phyloP scores from a whole-genome alignment of 2,329 filamentous ascomycete genomes.

The Penicillium sclerotigenum region DNA sequence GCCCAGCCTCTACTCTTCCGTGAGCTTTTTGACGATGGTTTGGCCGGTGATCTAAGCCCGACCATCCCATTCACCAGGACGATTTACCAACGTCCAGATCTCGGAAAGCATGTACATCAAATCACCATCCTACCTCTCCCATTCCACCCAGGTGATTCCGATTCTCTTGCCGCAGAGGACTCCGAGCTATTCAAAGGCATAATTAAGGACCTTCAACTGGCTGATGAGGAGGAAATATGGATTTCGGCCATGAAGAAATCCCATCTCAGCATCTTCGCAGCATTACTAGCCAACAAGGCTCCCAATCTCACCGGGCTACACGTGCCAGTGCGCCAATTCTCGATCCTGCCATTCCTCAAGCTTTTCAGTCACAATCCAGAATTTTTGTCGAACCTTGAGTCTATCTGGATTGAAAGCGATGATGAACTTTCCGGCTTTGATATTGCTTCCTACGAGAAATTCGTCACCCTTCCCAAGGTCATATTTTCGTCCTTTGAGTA shows the following conservation, averaged over 20 bases:
- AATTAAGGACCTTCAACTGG: constrained; percentile 13
- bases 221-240: constrained; percentile 18
- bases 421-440: neutral
- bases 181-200: constrained; percentile 3
- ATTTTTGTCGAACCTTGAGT: constrained; percentile 15
- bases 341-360: constrained; percentile 1
- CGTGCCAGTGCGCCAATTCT: constrained; percentile 11
- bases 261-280: constrained; percentile 14
- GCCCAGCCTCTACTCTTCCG: constrained; percentile 25
- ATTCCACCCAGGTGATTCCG: neutral
- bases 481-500: constrained; percentile 7
- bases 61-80: constrained; percentile 12
- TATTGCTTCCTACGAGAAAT: constrained; percentile 9
- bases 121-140: constrained; percentile 4
- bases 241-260: constrained; percentile 1
- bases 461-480: constrained; percentile 12
- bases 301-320: constrained; percentile 19
- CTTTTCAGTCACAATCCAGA: constrained; percentile 13
- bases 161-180: neutral
- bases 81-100: constrained; percentile 17
- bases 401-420: constrained; percentile 9
- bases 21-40: constrained; percentile 13
- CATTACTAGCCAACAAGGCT: constrained; percentile 18
- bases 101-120: constrained; percentile 17
- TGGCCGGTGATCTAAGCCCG: neutral